Conservation (phyloP, 2,329 filamentous ascomycete genomes). For the Coniochaeta sp. region DNA sequence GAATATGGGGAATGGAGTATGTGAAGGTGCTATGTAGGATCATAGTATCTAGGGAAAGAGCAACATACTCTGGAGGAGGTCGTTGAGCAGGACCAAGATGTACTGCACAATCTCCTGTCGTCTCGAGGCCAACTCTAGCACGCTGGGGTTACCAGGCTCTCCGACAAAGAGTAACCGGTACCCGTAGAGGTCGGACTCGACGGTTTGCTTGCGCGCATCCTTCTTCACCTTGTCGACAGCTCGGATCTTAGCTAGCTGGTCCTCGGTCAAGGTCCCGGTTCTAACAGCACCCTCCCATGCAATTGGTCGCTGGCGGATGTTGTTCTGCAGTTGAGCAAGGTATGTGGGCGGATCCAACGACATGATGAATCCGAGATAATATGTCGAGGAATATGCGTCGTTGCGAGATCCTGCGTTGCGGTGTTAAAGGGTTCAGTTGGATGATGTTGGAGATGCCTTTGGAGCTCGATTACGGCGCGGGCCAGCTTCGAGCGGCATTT, state of each 20-base stretch:
- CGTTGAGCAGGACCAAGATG: conserved; percentile 79
- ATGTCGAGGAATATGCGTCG: neutral
- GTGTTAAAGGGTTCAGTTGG: neutral
- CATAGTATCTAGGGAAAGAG: neutral
- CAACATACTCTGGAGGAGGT: conserved; percentile 71
- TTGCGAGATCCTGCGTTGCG: neutral
- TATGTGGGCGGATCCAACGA: conserved; percentile 89
- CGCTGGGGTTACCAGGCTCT: conserved; percentile 57
- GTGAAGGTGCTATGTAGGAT: neutral
- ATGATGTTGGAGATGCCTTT: neutral
- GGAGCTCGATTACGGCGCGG: neutral
- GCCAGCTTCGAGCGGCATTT: conserved; percentile 1
- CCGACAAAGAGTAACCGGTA: conserved; percentile 80
- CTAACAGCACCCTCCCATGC: conserved; percentile 96
- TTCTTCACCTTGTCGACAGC: conserved; percentile 94
- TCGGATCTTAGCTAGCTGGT: conserved; percentile 91
- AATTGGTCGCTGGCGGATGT: conserved; percentile 91
- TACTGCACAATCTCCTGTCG: conserved; percentile 91
- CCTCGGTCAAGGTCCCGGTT: conserved; percentile 87
- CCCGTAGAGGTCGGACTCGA: conserved; percentile 71
- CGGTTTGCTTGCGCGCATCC: conserved; percentile 76
- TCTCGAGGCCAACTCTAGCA: conserved; percentile 79
- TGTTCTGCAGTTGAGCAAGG: conserved; percentile 79
- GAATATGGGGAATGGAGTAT: neutral
- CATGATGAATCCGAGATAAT: conserved; percentile 42